Evolutionary conservation across 2,329 filamentous ascomycete species (phyloP), one percentile per base, ranked within the genome.

Genomic region (Xylariaceae sp.): DNA sequence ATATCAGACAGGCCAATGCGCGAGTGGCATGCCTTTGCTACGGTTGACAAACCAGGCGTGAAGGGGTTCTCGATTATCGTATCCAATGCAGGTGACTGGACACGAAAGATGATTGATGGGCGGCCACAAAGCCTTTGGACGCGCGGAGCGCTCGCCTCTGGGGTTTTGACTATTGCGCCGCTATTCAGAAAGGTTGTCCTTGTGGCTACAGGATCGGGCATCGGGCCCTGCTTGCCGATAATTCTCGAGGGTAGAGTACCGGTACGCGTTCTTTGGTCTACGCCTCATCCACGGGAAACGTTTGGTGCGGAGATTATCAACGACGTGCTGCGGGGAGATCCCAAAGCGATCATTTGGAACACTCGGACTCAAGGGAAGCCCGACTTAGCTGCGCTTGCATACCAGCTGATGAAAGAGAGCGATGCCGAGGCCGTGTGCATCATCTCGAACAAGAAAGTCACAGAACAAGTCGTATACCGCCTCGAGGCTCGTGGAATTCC

Each of bases 11-110:
- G 76, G 8, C 86, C 87, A 0, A 73, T 89, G 37, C 71, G 78
- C 8, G 87, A 92, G 69, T 89, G 86, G 77, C 88, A 92, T 71
- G 81, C 84, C 0, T 92, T 92, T 65, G 88, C 87, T 41, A 85
- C 85, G 1, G 87, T 91, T 56, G 76, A 80, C 2, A 66, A 73
- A 50, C 62, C 63, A 7, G 61, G 58, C 12, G 46, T 67, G 36
- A 73, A 73, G 49, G 84, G 81, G 13, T 89, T 86, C 71, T 88
- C 85, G 0, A 74, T 87, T 29, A 73, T 91, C 29, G 77, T 91
- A 26, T 88, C 86, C 50, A 86, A 85, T 59, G 86, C 86, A 3
- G 87, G 87, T 19, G 86, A 91, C 71, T 91, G 87, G 87, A 91
- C 87, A 0, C 73, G 73, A 21, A 73, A 76, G 30, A 79, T 81